These are phyloP conservation scores for Esteya vermicola DNA, from an alignment of 2,329 filamentous ascomycete species.

Conservation along the genomic window DNA sequence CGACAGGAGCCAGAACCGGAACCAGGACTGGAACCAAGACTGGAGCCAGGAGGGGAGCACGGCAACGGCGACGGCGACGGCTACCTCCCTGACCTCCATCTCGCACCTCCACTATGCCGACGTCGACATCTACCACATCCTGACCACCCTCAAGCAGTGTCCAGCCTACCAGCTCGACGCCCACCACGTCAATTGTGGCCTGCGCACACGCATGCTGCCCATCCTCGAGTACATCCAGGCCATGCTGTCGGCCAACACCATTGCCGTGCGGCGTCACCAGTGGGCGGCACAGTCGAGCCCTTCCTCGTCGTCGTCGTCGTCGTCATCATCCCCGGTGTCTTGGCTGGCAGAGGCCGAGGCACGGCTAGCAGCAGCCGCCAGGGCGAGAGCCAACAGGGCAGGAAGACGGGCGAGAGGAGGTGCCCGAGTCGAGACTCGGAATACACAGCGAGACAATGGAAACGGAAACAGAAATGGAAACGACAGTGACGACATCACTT, in stretches of 20 bases:
- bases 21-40: no score
- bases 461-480: background rate
- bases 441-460: no score
- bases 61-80: constrained; percentile 17
- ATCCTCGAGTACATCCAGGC: constrained; percentile 49
- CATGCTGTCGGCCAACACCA: constrained; percentile 33
- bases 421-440: no score
- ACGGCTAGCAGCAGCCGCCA: background rate
- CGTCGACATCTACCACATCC: constrained; percentile 46
- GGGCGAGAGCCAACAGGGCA: no score
- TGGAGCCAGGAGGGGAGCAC: constrained; percentile 21
- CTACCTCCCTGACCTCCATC: background rate
- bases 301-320: no score
- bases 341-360: background rate
- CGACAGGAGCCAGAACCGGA: constrained; percentile 29
- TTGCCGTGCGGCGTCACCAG: constrained; percentile 27
- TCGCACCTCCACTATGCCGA: background rate
- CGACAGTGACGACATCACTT: constrained; percentile 7
- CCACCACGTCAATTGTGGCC: constrained; percentile 59
- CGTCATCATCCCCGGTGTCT: no score
- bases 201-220: constrained; percentile 50
- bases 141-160: constrained; percentile 48
- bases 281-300: constrained; percentile 29
- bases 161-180: constrained; percentile 62
- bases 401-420: no score